These are phyloP conservation scores for Solanum arcanum DNA, from an alignment of 257 asterid genomes.

Conservation along the genomic window DNA sequence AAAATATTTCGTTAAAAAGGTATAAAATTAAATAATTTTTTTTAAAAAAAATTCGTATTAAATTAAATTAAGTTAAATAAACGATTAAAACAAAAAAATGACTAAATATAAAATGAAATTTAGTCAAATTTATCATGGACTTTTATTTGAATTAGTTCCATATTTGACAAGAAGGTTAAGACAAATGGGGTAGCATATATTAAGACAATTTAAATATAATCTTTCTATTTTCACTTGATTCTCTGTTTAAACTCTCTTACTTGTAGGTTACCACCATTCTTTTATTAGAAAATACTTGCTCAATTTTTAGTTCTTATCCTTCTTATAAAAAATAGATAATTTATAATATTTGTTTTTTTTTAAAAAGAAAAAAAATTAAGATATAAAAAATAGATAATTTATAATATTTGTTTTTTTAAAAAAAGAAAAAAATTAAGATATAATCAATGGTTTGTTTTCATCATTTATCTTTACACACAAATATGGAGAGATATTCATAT, in stretches of 20 bases:
- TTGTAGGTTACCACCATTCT: background rate
- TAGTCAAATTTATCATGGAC: background rate
- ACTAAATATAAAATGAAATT: background rate
- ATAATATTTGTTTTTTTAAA: no score
- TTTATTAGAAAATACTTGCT: background rate
- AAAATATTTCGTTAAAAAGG: fast-evolving
- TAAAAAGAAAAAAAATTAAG: no score
- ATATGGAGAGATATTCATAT: background rate
- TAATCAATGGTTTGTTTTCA: background rate
- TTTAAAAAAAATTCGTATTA: background rate
- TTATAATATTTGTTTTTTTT: no score
- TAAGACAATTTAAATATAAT: background rate
- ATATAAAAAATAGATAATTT: no score
- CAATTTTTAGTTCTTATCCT: background rate
- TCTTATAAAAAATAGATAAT: no score
- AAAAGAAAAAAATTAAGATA: no score
- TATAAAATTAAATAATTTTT: no score
- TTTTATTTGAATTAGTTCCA: background rate
- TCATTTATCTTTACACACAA: background rate
- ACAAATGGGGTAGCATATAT: background rate
- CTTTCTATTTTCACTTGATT: background rate
- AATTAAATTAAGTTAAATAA: background rate
- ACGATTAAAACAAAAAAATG: background rate
- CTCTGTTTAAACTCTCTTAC: background rate
- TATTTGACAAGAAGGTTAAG: background rate